A percentile compares a stretch with the other conserved stretches of the same genome.
phyloP scores from a whole-genome alignment of 441 rosid species.

The Eugenia klotzschiana region DNA sequence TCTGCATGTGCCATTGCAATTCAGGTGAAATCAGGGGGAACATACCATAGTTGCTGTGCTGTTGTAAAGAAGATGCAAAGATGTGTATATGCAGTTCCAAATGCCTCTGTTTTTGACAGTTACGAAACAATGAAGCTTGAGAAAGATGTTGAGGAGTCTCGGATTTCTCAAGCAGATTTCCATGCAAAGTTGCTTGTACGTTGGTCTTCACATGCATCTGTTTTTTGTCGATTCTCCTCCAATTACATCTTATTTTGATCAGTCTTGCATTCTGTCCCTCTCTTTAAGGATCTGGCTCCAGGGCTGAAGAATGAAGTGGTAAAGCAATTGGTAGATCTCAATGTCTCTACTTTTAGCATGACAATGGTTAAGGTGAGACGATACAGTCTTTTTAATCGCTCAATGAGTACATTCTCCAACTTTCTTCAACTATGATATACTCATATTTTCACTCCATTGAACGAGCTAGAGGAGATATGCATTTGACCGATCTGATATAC shows the following conservation, averaged over 20 bases:
- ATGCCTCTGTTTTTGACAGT: conserved; percentile 39
- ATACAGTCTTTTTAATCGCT: conserved; percentile 3
- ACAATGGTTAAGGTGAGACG: conserved; percentile 70
- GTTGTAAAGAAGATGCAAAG: conserved; percentile 76
- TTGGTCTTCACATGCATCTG: background rate
- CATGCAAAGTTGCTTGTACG: conserved; percentile 66
- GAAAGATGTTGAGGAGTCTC: conserved; percentile 61
- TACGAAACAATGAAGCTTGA: conserved; percentile 53
- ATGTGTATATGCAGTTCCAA: conserved; percentile 84
- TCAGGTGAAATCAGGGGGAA: conserved; percentile 72
- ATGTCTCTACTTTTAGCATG: conserved; percentile 78
- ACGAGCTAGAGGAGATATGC: conserved; percentile 69
- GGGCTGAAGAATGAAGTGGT: conserved; percentile 64
- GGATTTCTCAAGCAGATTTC: conserved; percentile 40
- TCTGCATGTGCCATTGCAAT: conserved; percentile 2
- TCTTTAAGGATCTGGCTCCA: conserved; percentile 52
- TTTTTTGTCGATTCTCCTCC: background rate
- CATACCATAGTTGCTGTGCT: conserved; percentile 73
- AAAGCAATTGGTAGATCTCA: conserved; percentile 45
- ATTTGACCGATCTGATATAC: conserved; percentile 66
- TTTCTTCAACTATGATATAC: background rate
- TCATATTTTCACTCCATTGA: conserved; percentile 2
- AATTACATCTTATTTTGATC: conserved; percentile 1
- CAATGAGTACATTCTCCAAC: background rate
- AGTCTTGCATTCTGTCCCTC: background rate